Evolutionary conservation across 2,329 filamentous ascomycete species (phyloP).

Genomic region (Talaromyces sp.): DNA sequence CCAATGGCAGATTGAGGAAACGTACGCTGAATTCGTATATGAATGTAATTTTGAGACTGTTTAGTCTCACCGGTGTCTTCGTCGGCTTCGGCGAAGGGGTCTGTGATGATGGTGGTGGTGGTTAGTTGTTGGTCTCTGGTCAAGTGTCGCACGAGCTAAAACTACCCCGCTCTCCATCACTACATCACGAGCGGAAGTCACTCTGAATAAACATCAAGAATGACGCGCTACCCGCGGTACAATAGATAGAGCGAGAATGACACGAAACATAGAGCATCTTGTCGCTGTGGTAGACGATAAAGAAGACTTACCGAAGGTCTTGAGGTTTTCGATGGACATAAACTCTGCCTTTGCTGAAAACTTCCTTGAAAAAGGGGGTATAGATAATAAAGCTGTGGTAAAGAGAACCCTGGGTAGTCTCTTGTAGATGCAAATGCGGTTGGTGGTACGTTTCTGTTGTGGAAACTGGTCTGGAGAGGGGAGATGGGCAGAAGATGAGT

Average conservation of each 20-base stretch:
- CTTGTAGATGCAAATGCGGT: not conserved
- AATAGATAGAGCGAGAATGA: not conserved
- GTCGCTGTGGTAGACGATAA: constrained; percentile 18
- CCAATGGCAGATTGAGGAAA: constrained; percentile 26
- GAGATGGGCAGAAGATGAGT: constrained; percentile 19
- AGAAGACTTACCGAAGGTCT: constrained; percentile 74
- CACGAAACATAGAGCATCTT: no score
- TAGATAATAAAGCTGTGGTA: constrained; percentile 23
- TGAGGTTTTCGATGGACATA: constrained; percentile 99
- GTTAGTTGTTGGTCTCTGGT: constrained; percentile 30
- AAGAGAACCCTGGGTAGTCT: constrained; percentile 28
- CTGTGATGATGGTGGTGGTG: constrained; percentile 49
- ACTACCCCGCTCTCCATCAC: constrained; percentile 35
- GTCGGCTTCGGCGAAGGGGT: constrained; percentile 99
- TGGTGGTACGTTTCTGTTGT: constrained; percentile 25
- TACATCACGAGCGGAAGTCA: constrained; percentile 6
- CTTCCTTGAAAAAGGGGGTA: constrained; percentile 39
- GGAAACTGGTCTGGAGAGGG: constrained; percentile 19
- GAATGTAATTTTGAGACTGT: constrained; percentile 96
- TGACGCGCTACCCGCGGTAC: not conserved
- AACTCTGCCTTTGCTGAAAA: constrained; percentile 70
- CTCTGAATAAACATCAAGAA: not conserved
- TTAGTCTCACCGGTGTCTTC: constrained; percentile 95
- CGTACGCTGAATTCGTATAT: constrained; percentile 99
- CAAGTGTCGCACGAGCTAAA: constrained; percentile 22